Base-by-base conservation (phyloP, 352 stramenopile genomes). In the Thraustochytrium striatum region DNA sequence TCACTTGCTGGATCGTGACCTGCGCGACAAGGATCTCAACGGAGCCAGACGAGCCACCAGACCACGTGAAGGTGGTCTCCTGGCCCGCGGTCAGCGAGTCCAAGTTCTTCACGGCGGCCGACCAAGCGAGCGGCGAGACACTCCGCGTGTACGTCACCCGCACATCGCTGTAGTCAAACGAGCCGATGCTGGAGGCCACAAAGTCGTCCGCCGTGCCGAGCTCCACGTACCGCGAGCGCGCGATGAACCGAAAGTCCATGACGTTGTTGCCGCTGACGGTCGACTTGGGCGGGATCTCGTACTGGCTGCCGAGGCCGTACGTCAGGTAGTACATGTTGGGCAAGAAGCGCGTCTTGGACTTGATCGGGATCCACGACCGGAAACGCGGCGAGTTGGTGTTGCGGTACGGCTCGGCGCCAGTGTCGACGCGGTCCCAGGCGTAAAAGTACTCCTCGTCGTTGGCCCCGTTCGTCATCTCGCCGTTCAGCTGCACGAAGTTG, bases 371-470 rank as follows among this genome's bases (percentile, higher is more conserved):
- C 32, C 53, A 80, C 11, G 53, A 57, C 0, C 70, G 38, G 32
- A 80, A 80, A 21, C 47, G 28, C 53, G 32, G 35, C 53, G 53
- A 16, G 53, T 39, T 16, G 38, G 53, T 35, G n/a, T 16, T n/a
- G 30, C 19, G 30, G 38, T 61, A 57, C 7, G 30, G 39, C 57
- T 80, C 33, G 16, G 21, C n/a, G 41, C 70, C 57, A 8, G 57
- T 70, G 47, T 80, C 70, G 11, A 30, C 8, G n/a, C 70, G 70
- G 32, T 81, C 70, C 70, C 70, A 80, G 5, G 70, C 21, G 61
- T 41, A 80, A 3, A 7, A 79, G 9, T 32, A 35, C 11, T 61
- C 39, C 39, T 47, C 33, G 35, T 38, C n/a, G 35, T 38, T n/a
- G n/a, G n/a, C n/a, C n/a, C n/a, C n/a, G n/a, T n/a, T n/a, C n/a